phyloP scores from a whole-genome alignment of 345 rosid genomes.

The Ceriops decandra region DNA sequence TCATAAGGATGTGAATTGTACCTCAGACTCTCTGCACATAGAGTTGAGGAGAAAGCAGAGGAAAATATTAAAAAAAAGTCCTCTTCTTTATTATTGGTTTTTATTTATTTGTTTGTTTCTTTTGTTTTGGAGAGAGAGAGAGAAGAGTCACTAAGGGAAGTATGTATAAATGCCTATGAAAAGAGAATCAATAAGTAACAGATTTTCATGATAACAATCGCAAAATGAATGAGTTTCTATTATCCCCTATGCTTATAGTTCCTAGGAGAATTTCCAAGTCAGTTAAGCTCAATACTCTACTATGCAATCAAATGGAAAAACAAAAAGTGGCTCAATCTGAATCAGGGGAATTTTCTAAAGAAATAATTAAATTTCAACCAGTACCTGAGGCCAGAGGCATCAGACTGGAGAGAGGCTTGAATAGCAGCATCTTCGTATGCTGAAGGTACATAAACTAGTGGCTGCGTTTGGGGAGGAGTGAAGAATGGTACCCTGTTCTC shows the following conservation, averaged over 20 bases:
- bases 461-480: constrained; percentile 93
- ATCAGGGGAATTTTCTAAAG: neutral
- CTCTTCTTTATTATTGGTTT: no score
- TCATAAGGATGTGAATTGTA: no score
- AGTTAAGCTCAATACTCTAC: neutral
- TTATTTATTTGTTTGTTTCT: no score
- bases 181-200: neutral
- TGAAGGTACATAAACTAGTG: constrained; percentile 49
- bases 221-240: neutral
- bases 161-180: no score
- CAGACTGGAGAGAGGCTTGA: constrained; percentile 80
- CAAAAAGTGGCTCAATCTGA: neutral
- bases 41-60: no score
- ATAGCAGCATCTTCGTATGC: constrained; percentile 84
- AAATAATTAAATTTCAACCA: neutral
- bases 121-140: no score
- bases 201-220: neutral
- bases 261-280: neutral
- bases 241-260: neutral
- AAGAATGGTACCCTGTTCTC: constrained; percentile 80
- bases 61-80: no score
- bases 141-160: no score
- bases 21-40: no score
- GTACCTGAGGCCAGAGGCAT: constrained; percentile 89
- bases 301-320: constrained; percentile 1